Percentiles rank a stretch among this genome's conserved stretches.
These are phyloP conservation scores for Periglandula ipomoeae DNA, from an alignment of 2,329 filamentous ascomycete species.

Conservation along the genomic window DNA sequence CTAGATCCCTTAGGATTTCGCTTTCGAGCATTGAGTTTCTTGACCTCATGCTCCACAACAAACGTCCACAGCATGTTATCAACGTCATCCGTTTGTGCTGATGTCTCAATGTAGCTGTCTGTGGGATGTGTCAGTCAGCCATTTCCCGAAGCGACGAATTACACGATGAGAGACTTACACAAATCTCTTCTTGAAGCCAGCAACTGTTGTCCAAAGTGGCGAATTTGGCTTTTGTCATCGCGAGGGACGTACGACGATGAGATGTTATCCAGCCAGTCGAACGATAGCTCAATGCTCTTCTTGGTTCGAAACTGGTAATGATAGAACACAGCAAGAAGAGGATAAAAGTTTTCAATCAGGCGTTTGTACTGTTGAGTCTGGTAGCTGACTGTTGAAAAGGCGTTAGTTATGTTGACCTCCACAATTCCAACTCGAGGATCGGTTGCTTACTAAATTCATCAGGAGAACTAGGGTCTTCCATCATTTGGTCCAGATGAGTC, in stretches of 20 bases:
- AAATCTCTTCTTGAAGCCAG: constrained; percentile 24
- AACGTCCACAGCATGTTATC: constrained; percentile 22
- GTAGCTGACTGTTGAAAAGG: constrained; percentile 9
- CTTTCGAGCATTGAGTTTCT: constrained; percentile 28
- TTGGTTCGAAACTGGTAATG: constrained; percentile 32
- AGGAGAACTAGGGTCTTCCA: constrained; percentile 14
- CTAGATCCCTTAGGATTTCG: constrained; percentile 17
- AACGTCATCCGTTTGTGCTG: constrained; percentile 8
- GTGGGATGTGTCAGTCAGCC: background rate
- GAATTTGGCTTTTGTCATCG: constrained; percentile 19
- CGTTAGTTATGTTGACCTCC: constrained; percentile 2
- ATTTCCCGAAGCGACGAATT: background rate
- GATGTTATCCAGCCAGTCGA: constrained; percentile 27
- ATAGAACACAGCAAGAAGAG: constrained; percentile 29
- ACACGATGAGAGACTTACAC: constrained; percentile 19
- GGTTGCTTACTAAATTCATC: constrained; percentile 11
- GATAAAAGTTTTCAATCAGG: constrained; percentile 25
- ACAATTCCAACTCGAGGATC: background rate
- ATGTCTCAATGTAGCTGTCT: constrained; percentile 25
- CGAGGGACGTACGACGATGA: constrained; percentile 16
- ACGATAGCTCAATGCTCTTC: constrained; percentile 29
- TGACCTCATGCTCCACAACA: constrained; percentile 29
- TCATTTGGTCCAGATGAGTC: constrained; percentile 17
- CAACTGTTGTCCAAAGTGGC: constrained; percentile 21
- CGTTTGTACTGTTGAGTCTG: constrained; percentile 16